These are phyloP conservation scores for Avena atlantica DNA, from an alignment of 176 grass and related monocot genomes.

Conservation along the genomic window DNA sequence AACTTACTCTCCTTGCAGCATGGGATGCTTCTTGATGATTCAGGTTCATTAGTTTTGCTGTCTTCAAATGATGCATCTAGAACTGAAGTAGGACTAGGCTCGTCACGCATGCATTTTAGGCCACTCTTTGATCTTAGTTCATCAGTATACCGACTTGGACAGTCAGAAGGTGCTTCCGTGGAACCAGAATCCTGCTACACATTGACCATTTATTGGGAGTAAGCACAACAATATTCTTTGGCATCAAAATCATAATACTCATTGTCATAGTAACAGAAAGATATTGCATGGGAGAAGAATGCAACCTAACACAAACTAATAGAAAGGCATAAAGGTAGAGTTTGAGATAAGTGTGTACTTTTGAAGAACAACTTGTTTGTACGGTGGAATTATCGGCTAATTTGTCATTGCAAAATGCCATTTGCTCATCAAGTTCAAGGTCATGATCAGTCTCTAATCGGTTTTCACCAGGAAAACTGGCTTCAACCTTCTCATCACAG, in stretches of 20 bases:
- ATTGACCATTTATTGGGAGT: conserved; percentile 28
- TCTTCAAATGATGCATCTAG: conserved; percentile 70
- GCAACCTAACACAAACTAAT: conserved; percentile 1
- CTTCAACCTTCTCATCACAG: conserved; percentile 26
- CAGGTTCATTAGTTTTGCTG: conserved; percentile 52
- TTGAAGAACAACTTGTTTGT: conserved; percentile 45
- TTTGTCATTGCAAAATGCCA: conserved; percentile 44
- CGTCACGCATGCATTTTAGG: conserved; percentile 45
- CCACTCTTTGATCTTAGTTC: conserved; percentile 39
- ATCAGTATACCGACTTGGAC: conserved; percentile 48
- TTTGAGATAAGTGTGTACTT: conserved; percentile 44
- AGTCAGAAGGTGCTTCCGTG: conserved; percentile 46
- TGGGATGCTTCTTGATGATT: conserved; percentile 56
- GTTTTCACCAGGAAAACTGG: conserved; percentile 38
- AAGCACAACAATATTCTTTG: conserved; percentile 2
- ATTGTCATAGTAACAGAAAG: conserved; percentile 4
- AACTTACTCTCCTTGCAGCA: conserved; percentile 58
- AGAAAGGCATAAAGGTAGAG: not conserved
- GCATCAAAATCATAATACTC: not conserved
- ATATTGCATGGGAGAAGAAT: not conserved
- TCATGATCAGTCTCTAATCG: conserved; percentile 18
- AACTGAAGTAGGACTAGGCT: conserved; percentile 87
- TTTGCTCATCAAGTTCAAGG: conserved; percentile 40
- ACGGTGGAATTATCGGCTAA: conserved; percentile 26
- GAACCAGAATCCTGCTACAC: conserved; percentile 56